Conservation (phyloP, 1,284 basidiomycete genomes). For the Moesziomyces parantarcticus region DNA sequence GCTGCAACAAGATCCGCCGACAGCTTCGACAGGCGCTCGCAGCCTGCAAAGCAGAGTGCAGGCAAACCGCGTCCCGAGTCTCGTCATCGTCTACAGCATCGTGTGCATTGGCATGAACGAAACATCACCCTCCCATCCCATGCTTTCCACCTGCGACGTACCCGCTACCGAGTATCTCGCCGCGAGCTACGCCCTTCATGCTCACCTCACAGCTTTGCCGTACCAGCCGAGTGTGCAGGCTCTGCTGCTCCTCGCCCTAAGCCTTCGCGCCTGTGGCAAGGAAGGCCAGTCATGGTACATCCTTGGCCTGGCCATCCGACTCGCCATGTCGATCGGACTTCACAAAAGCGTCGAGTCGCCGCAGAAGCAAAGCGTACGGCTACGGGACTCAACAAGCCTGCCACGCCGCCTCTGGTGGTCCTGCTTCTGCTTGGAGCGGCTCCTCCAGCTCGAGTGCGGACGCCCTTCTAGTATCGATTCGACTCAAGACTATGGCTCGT, state of each 20-base stretch:
- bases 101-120: slow-evolving; percentile 10
- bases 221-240: slow-evolving; percentile 17
- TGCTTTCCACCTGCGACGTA: neutral
- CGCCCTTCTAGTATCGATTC: slow-evolving; percentile 9
- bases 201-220: slow-evolving; percentile 9
- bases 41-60: slow-evolving; percentile 6
- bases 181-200: slow-evolving; percentile 10
- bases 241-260: slow-evolving; percentile 9
- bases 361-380: neutral
- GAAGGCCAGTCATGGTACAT: slow-evolving; percentile 18
- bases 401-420: slow-evolving; percentile 13
- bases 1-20: slow-evolving; percentile 1
- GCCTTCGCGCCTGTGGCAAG: slow-evolving; percentile 13
- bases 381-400: neutral
- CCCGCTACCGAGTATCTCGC: slow-evolving; percentile 2
- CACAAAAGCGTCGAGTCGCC: slow-evolving; percentile 9
- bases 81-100: slow-evolving; percentile 9
- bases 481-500: neutral
- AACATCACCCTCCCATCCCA: neutral
- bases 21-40: neutral
- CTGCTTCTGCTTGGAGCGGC: slow-evolving; percentile 11
- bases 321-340: slow-evolving; percentile 14
- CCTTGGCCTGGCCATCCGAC: slow-evolving; percentile 9
- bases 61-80: slow-evolving; percentile 2
- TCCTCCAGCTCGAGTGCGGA: slow-evolving; percentile 17